Evolutionary conservation across 495 filamentous ascomycete species (phyloP).

Genomic region (Penicillium salamii): DNA sequence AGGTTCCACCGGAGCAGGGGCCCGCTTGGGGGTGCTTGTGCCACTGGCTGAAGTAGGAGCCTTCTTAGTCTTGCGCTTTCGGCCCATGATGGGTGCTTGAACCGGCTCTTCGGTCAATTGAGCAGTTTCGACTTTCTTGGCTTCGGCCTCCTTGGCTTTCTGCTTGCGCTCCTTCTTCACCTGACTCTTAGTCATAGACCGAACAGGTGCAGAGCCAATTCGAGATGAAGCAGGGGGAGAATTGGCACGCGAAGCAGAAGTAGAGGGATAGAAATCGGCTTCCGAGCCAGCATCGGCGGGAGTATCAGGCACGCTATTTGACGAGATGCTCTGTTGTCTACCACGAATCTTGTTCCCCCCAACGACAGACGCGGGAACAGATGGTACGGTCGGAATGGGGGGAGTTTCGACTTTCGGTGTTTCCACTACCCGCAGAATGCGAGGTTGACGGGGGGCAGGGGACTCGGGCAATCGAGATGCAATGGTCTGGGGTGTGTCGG

Average conservation of each 20-base stretch:
- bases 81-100: conserved; percentile 77
- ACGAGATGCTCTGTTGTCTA: conserved; percentile 57
- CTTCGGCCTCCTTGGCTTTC: conserved; percentile 60
- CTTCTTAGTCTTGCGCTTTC: conserved; percentile 93
- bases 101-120: conserved; percentile 55
- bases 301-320: conserved; percentile 69
- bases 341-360: conserved; percentile 47
- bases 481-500: conserved; percentile 38
- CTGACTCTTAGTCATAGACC: conserved; percentile 84
- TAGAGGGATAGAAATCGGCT: conserved; percentile 70
- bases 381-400: conserved; percentile 33
- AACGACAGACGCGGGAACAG: conserved; percentile 38
- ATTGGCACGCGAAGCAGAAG: conserved; percentile 77
- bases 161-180: conserved; percentile 78
- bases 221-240: conserved; percentile 75
- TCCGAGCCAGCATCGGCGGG: conserved; percentile 78
- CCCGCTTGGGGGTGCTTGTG: conserved; percentile 38
- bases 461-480: conserved; percentile 48
- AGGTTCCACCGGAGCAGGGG: conserved; percentile 7
- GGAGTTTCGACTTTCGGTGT: conserved; percentile 68
- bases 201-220: conserved; percentile 73
- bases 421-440: conserved; percentile 66
- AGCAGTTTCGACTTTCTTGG: conserved; percentile 56
- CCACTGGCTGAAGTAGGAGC: conserved; percentile 36
- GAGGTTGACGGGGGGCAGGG: conserved; percentile 42